A percentile compares a stretch with the other conserved stretches of the same genome.
Evolutionary conservation across 2,329 filamentous ascomycete species (phyloP).

Genomic region (Calonectria hongkongensis): DNA sequence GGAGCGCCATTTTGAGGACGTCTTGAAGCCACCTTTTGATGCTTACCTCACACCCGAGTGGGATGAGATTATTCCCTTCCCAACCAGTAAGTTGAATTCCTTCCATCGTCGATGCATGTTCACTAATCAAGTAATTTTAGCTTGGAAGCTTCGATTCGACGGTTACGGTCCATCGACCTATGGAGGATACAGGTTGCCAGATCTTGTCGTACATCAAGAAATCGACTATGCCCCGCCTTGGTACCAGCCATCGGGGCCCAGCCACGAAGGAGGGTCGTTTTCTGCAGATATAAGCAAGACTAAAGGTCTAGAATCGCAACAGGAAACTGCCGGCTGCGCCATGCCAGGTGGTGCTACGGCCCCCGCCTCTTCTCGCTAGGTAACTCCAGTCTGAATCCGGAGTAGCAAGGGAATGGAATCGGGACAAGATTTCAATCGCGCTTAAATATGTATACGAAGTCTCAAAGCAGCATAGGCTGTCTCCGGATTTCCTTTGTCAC

Average conservation of each 20-base stretch:
- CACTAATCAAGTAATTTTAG: not conserved
- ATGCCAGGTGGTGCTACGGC: not conserved
- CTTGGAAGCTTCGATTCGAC: constrained; percentile 43
- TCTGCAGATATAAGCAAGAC: not conserved
- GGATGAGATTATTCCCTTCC: constrained; percentile 52
- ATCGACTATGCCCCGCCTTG: constrained; percentile 2
- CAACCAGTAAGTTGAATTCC: constrained; percentile 30
- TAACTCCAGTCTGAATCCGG: not conserved
- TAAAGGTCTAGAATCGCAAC: not conserved
- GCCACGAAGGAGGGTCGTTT: constrained; percentile 7
- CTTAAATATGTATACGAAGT: not conserved
- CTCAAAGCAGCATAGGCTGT: not conserved
- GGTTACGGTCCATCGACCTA: constrained; percentile 42
- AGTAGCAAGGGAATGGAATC: not conserved
- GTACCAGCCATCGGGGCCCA: constrained; percentile 25
- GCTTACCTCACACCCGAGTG: constrained; percentile 48
- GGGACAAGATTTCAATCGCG: not conserved
- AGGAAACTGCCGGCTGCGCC: not conserved
- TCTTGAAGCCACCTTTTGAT: constrained; percentile 29
- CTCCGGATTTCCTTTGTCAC: not conserved
- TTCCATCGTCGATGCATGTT: not conserved
- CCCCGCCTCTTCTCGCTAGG: not conserved
- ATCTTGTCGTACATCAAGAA: not conserved
- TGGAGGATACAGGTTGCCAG: not conserved
- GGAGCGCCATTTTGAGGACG: constrained; percentile 24